These are phyloP conservation scores for Candida mattraensis DNA, from an alignment of 805 yeast genomes.

Conservation along the genomic window DNA sequence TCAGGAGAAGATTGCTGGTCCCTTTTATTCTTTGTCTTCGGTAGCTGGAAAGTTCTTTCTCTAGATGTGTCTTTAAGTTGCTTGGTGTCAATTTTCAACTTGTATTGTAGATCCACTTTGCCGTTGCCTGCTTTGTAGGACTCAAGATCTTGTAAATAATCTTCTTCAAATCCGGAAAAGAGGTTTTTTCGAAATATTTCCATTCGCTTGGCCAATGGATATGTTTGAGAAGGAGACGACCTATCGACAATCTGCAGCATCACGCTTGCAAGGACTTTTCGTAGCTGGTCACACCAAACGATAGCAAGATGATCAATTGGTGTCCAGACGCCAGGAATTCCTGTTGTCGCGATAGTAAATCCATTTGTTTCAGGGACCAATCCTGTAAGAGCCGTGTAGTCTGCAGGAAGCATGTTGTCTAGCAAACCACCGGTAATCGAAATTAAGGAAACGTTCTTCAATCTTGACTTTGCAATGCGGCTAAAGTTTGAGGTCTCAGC, in stretches of 20 bases:
- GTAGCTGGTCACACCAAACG: constrained; percentile 92
- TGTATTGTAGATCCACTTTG: constrained; percentile 17
- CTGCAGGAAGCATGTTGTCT: constrained; percentile 85
- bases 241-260: constrained; percentile 61
- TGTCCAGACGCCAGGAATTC: constrained; percentile 90
- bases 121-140: constrained; percentile 22
- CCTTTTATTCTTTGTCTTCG: constrained; percentile 22
- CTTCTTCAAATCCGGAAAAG: constrained; percentile 58
- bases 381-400: constrained; percentile 74
- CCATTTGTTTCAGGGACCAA: constrained; percentile 76
- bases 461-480: constrained; percentile 43
- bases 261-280: constrained; percentile 59
- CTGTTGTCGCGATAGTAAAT: constrained; percentile 77
- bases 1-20: constrained; percentile 24
- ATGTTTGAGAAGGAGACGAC: constrained; percentile 47
- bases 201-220: constrained; percentile 58
- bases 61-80: constrained; percentile 33
- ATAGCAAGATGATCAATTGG: constrained; percentile 93
- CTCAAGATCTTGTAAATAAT: constrained; percentile 31
- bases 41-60: constrained; percentile 31
- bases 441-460: constrained; percentile 62
- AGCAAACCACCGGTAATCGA: constrained; percentile 88
- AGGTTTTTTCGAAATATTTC: constrained; percentile 44
- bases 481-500: constrained; percentile 16
- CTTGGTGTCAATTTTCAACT: constrained; percentile 33